Conservation (phyloP, 345 rosid genomes). For the Tarenaya hassleriana region DNA sequence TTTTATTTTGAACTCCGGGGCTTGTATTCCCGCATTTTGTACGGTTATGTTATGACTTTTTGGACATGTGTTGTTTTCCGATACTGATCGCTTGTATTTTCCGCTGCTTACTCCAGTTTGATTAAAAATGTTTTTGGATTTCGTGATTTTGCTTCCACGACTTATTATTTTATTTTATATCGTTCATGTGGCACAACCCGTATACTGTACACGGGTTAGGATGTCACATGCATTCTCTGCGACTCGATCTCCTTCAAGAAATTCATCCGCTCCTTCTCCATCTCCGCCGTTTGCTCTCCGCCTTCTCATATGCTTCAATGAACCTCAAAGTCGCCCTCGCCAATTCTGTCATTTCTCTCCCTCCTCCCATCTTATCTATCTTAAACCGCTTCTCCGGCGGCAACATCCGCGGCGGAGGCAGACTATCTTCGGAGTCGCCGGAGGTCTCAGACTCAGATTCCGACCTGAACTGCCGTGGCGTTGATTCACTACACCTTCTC, state of each 20-base stretch:
- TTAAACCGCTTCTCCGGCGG: conserved; percentile 14
- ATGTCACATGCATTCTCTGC: too few species aligned
- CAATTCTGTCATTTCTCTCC: conserved; percentile 36
- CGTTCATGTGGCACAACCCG: too few species aligned
- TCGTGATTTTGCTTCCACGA: too few species aligned
- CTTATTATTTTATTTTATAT: too few species aligned
- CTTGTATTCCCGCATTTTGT: too few species aligned
- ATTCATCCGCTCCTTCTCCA: conserved; percentile 72
- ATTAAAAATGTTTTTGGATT: too few species aligned
- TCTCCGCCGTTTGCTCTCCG: conserved; percentile 66
- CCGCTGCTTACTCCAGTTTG: too few species aligned
- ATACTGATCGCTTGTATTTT: too few species aligned
- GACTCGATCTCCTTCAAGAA: conserved; percentile 65
- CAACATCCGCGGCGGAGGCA: conserved; percentile 22
- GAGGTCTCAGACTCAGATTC: conserved; percentile 26
- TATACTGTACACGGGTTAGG: too few species aligned
- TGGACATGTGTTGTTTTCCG: too few species aligned
- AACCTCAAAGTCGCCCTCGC: conserved; percentile 47
- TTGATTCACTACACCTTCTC: conserved; percentile 23
- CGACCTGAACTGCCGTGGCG: conserved; percentile 25
- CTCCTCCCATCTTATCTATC: conserved; percentile 9
- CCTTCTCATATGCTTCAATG: conserved; percentile 61
- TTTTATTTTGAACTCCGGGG: too few species aligned
- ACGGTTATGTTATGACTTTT: too few species aligned
- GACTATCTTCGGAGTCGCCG: conserved; percentile 29